phyloP scores from a whole-genome alignment of 352 stramenopile genomes.

The Chrysophaeum taylorii region DNA sequence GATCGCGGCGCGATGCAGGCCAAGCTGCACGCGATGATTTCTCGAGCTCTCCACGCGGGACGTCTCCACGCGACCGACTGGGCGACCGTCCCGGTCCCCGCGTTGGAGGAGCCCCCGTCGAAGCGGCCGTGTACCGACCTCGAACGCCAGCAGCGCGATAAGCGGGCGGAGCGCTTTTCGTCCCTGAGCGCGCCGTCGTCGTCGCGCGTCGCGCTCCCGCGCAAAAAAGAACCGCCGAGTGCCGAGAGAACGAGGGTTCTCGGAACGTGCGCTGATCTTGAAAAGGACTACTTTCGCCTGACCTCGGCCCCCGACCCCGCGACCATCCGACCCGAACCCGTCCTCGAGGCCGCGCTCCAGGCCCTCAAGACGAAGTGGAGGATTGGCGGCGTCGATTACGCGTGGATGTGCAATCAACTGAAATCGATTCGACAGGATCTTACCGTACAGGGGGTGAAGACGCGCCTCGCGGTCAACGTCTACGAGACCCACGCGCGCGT shows the following conservation, averaged over 20 bases:
- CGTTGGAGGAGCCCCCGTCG: neutral
- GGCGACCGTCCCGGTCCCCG: neutral
- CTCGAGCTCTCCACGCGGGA: neutral
- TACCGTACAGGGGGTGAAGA: conserved; percentile 87
- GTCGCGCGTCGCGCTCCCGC: neutral
- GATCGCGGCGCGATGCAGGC: conserved; percentile 2
- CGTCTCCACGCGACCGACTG: neutral
- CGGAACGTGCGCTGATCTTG: conserved; percentile 81
- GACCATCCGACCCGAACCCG: conserved; percentile 78
- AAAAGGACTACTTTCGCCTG: conserved; percentile 96
- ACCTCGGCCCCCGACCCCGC: conserved; percentile 84
- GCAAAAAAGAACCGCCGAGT: neutral
- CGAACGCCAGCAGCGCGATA: conserved; percentile 1
- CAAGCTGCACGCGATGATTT: conserved; percentile 13
- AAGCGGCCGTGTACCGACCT: neutral
- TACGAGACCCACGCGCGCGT: conserved; percentile 94
- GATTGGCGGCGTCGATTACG: conserved; percentile 67
- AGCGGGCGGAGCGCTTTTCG: conserved; percentile 9
- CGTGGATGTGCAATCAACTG: conserved; percentile 91
- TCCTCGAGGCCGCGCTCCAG: conserved; percentile 73
- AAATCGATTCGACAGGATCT: conserved; percentile 98
- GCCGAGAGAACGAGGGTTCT: conserved; percentile 42
- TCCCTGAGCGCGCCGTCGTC: neutral
- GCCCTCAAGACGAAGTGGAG: conserved; percentile 74
- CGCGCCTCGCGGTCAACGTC: conserved; percentile 87